Percentiles rank a stretch among this genome's conserved stretches.
These are phyloP conservation scores for Solanum virginianum DNA, from an alignment of 257 asterid species.

Conservation along the genomic window DNA sequence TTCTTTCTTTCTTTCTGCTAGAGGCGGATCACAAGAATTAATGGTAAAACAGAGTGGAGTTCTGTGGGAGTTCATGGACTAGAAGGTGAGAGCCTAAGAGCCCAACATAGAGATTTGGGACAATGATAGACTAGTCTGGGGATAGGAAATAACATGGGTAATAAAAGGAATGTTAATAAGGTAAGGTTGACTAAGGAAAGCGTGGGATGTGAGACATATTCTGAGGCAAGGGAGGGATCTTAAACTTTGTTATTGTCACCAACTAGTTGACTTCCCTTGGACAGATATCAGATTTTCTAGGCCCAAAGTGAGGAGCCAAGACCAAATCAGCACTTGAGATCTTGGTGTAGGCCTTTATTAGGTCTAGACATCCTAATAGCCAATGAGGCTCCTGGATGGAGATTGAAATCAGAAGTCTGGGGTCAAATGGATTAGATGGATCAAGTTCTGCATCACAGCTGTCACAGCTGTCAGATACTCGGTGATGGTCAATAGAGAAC, in stretches of 20 bases:
- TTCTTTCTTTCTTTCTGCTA: background rate
- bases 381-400: background rate
- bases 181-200: background rate
- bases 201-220: background rate
- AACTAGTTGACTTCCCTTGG: background rate
- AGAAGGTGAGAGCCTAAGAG: background rate
- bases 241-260: background rate
- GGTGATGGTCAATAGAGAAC: background rate
- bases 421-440: background rate
- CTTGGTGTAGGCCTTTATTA: background rate
- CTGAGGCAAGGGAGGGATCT: background rate
- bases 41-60: background rate
- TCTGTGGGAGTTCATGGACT: background rate
- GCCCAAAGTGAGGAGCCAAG: background rate
- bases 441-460: background rate
- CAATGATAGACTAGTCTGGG: background rate
- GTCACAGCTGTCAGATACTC: background rate
- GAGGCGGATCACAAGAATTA: background rate
- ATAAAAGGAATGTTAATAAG: background rate
- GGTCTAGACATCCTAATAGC: background rate
- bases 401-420: background rate
- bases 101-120: background rate
- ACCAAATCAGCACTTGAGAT: background rate
- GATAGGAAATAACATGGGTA: background rate
- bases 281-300: background rate